Percentiles rank a stretch among this genome's conserved stretches.
Evolutionary conservation across 257 asterid species (phyloP).

Genomic region (Dorcoceras hygrometricum): DNA sequence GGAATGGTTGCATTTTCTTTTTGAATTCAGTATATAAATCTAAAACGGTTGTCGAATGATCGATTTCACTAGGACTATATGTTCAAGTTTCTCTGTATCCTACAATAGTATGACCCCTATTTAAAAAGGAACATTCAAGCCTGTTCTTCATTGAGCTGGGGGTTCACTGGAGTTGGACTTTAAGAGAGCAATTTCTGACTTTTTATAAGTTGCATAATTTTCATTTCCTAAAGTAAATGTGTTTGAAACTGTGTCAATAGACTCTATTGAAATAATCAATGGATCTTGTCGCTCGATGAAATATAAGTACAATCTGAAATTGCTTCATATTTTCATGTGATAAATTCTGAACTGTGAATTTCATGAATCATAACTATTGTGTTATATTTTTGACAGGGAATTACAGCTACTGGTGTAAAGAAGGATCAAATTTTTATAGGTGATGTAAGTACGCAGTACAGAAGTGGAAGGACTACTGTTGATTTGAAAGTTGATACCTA

Average conservation of each 20-base stretch:
- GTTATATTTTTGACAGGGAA: conserved; percentile 48
- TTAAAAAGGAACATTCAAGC: neutral
- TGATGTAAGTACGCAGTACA: conserved; percentile 68
- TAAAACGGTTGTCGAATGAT: neutral
- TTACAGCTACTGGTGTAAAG: conserved; percentile 74
- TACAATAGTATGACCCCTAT: neutral
- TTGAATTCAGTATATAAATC: neutral
- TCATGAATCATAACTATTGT: conserved; percentile 7
- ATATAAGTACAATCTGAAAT: neutral
- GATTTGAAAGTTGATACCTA: conserved; percentile 82
- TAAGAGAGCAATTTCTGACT: conserved; percentile 1
- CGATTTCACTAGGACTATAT: conserved; percentile 2
- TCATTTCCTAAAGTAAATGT: neutral
- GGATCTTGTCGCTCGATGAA: neutral
- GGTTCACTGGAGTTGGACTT: neutral
- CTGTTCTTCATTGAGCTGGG: neutral
- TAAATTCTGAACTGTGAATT: conserved; percentile 9
- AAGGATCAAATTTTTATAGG: conserved; percentile 69
- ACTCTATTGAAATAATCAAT: neutral
- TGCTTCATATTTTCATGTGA: neutral
- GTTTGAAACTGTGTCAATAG: neutral
- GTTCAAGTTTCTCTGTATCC: conserved; percentile 11
- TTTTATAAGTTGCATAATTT: conserved; percentile 1
- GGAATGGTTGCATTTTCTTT: conserved; percentile 55
- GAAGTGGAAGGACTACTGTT: conserved; percentile 57